phyloP scores from a whole-genome alignment of 2,329 filamentous ascomycete genomes.

The Cercospora brassicicola region DNA sequence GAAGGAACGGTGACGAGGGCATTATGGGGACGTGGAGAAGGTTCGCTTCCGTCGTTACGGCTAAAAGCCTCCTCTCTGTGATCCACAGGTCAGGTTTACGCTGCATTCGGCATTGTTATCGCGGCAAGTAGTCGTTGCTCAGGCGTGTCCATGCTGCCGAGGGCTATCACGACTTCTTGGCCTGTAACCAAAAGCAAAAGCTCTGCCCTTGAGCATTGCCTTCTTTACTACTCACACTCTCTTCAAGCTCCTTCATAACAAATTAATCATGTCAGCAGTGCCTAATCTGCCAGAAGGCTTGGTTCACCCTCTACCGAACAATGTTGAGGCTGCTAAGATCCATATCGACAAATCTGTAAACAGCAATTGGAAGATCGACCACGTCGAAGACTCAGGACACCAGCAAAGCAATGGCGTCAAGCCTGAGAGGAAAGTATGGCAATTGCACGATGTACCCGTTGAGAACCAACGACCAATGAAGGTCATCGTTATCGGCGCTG shows the following conservation, averaged over 20 bases:
- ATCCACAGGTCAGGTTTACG: background rate
- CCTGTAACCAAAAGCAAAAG: background rate
- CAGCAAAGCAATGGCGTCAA: background rate
- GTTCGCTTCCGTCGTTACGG: background rate
- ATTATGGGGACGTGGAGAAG: background rate
- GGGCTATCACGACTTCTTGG: background rate
- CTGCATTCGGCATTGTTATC: background rate
- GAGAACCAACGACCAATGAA: conserved; percentile 47
- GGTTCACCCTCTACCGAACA: conserved; percentile 14
- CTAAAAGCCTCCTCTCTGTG: background rate
- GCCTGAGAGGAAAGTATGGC: conserved; percentile 23
- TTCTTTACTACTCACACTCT: background rate
- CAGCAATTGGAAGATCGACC: conserved; percentile 22
- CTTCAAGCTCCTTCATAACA: background rate
- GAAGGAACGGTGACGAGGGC: background rate
- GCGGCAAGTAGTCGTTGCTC: background rate
- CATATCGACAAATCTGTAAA: conserved; percentile 26
- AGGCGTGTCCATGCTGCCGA: background rate
- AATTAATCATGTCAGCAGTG: conserved; percentile 38
- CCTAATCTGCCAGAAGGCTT: conserved; percentile 34
- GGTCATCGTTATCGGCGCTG: conserved; percentile 49
- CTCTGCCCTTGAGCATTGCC: background rate
- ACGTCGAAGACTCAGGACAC: conserved; percentile 13
- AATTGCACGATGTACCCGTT: conserved; percentile 43
- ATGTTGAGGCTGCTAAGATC: conserved; percentile 23